Evolutionary conservation across 768 basidiomycete species (phyloP), one percentile per base, ranked within the genome.

Genomic region (Boletus subparvulus): DNA sequence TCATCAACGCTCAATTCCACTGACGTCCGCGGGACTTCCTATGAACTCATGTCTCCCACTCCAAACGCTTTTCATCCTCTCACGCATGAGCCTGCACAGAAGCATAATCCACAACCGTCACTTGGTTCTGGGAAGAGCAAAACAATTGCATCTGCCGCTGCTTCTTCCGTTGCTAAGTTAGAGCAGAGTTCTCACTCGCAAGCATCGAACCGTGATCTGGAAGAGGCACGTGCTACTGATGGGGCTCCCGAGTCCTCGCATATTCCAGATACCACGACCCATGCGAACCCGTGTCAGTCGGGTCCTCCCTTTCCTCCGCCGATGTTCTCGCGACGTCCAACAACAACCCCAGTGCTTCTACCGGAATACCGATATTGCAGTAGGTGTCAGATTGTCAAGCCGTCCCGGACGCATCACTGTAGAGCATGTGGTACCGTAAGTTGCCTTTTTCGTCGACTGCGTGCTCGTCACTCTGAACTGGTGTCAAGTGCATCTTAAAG

Each of bases 321-420:
- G 6, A 43, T 49, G 35, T 61, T 69, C 44, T 52, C 68, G 28
- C 61, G 76, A 42, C 61, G 68, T 33, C 80, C 78, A 1, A 70
- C 77, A 5, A 64, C 66, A 12, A 74, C 75, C 12, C 79, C 83
- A 1, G 72, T 85, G 3, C 74, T 92, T 33, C 69, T 77, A 4
- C 85, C 87, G 17, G 83, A 83, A 52, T 77, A 85, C 65, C 76
- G 90, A 42, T 92, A 88, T 68, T 93, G 91, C 67, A 58, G 61
- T 4, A 71, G 68, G 10, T 90, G 91, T 57, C 77, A 73, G 26
- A 77, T 92, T 42, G 72, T 88, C 50, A 93, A 92, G 67, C 92
- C 92, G 0, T 79, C 82, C 56, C 71, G 91, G 41, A 72, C 89
- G 11, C 92, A 94, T 70, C 92, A 94, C 68, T 94, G 92, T 70